These are phyloP conservation scores for Chaetomium strumarium DNA, from an alignment of 2,329 filamentous ascomycete genomes.

Conservation along the genomic window DNA sequence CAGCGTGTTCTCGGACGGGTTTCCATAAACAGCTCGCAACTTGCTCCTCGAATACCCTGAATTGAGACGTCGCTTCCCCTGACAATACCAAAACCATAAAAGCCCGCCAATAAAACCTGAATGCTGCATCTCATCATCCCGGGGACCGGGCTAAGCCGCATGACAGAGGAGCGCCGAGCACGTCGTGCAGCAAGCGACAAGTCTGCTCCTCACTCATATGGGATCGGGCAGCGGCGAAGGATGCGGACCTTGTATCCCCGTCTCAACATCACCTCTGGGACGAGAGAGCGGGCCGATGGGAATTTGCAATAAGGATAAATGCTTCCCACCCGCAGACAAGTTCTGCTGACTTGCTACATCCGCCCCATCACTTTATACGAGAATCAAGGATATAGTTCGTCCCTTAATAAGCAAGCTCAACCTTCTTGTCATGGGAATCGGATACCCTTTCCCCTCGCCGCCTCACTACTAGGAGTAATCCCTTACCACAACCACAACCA, in stretches of 20 bases:
- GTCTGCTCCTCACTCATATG: neutral
- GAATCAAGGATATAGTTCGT: too few relatives aligned
- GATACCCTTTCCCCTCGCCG: neutral
- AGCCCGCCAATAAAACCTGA: neutral
- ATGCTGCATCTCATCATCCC: neutral
- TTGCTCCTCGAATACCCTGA: neutral
- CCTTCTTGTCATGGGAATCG: too few relatives aligned
- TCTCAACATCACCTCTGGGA: neutral
- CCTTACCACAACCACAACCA: neutral
- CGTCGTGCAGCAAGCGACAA: neutral
- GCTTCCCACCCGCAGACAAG: slow-evolving; percentile 1
- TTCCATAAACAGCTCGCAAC: neutral
- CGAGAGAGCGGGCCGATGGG: neutral
- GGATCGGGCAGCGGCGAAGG: neutral
- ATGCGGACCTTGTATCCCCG: slow-evolving; percentile 5
- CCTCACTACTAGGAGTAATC: neutral
- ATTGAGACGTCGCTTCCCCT: neutral
- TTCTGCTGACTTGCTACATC: neutral
- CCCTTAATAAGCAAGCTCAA: neutral
- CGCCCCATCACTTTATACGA: too few relatives aligned
- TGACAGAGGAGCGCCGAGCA: neutral
- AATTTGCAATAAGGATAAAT: slow-evolving; percentile 12
- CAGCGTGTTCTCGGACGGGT: neutral
- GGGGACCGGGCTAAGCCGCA: neutral
- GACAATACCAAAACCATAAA: neutral